Evolutionary conservation across 257 asterid species (phyloP), one percentile per base, ranked within the genome.

Genomic region (Leptodermis oblonga): DNA sequence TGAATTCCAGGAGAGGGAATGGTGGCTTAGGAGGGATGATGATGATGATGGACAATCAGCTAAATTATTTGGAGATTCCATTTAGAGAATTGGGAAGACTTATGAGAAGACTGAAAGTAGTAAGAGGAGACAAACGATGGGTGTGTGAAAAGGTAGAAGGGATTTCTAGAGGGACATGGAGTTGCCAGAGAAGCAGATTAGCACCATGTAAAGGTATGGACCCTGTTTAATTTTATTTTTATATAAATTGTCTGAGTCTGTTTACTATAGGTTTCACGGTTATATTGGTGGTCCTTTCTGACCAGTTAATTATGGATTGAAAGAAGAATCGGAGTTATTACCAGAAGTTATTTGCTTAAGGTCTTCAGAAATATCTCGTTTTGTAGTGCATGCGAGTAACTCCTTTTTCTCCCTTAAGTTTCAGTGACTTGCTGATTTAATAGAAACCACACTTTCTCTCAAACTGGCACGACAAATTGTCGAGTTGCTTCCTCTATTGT

Each of bases 121-220:
- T 80, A 88, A 89, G 91, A 88, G 95, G 85, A 87, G 83, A 69
- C 96, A 91, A 67, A 85, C 87, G 93, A 53, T 81, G 85, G 96
- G 89, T n/a, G 82, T 66, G 89, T 80, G 96, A 91, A 85, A 87
- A 79, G 53, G 79, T 91, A 87, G 90, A 56, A 85, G 81, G 77
- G 96, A 87, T 79, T 89, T 89, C 73, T 91, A 87, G 77, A 84
- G 86, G 70, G 97, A 91, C 63, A 62, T 91, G 87, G 97, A 91
- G 85, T 58, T 86, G 84, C 95, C 87, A 82, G 84, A 87, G 87
- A 86, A 91, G 88, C 88, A 83, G 81, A 91, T 89, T 75, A n/a
- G n/a, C n/a, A n/a, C n/a, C n/a, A n/a, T n/a, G n/a, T n/a, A n/a
- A n/a, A n/a, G n/a, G n/a, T n/a, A n/a, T n/a, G n/a, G n/a, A n/a